Evolutionary conservation across 2,329 filamentous ascomycete genomes (phyloP).

Genomic region (Cytospora piceicola): DNA sequence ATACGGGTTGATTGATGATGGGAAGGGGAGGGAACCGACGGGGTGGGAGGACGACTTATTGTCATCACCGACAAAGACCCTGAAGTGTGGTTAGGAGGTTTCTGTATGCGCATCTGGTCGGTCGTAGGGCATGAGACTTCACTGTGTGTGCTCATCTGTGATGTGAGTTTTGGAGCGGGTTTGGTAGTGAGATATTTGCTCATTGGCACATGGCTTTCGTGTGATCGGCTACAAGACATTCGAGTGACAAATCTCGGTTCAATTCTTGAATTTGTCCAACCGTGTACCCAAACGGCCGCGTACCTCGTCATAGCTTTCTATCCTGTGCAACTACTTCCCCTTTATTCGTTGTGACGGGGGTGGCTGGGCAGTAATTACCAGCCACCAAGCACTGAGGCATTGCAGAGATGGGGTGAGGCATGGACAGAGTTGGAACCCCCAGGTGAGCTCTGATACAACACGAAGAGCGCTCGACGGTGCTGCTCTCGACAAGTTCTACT

Average conservation of each 20-base stretch:
- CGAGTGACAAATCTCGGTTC: not conserved
- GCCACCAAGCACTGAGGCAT: not conserved
- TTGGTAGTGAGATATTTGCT: not conserved
- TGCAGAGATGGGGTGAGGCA: not conserved
- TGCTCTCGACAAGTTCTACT: not conserved
- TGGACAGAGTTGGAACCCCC: not conserved
- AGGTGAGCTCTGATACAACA: not conserved
- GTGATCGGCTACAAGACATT: not conserved
- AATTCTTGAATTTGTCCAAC: not conserved
- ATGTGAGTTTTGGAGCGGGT: not conserved
- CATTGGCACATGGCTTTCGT: not conserved
- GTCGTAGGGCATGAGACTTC: not conserved
- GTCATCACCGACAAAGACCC: conserved; percentile 1
- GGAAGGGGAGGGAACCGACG: conserved; percentile 16
- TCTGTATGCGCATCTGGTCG: not conserved
- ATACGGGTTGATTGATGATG: conserved; percentile 4
- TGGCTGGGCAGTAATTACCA: not conserved
- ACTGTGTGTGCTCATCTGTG: not conserved
- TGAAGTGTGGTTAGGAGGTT: not conserved
- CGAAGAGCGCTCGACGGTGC: not conserved
- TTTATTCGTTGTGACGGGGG: not conserved
- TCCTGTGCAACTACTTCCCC: not conserved
- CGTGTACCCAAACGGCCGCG: not conserved
- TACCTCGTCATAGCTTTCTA: not conserved
- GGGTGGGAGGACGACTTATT: conserved; percentile 2